Conservation (phyloP, 1,284 basidiomycete genomes). For the Anthracocystis panici-leucophaei region DNA sequence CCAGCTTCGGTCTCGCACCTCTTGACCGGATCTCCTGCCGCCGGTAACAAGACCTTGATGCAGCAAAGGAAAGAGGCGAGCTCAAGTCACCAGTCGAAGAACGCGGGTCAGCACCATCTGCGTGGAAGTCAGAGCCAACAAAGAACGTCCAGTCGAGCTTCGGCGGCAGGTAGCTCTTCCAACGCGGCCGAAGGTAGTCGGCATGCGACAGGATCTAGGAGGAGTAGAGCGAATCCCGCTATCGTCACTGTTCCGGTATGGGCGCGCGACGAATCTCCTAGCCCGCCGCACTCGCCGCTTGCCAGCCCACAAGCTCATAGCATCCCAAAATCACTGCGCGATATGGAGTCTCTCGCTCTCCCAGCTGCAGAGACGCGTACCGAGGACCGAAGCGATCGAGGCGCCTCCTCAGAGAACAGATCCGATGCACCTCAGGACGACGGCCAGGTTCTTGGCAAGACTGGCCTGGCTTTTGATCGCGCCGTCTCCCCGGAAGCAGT, state of each 20-base stretch:
- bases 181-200: slow-evolving; percentile 15
- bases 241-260: slow-evolving; percentile 51
- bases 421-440: slow-evolving; percentile 17
- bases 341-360: slow-evolving; percentile 25
- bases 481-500: slow-evolving; percentile 28
- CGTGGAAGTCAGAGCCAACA: slow-evolving; percentile 24
- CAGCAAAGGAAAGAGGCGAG: slow-evolving; percentile 19
- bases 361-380: slow-evolving; percentile 24
- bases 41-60: slow-evolving; percentile 6
- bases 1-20: slow-evolving; percentile 15
- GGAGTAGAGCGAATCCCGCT: slow-evolving; percentile 40
- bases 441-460: slow-evolving; percentile 13
- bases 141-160: slow-evolving; percentile 24
- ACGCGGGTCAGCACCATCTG: slow-evolving; percentile 15
- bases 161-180: slow-evolving; percentile 32
- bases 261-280: slow-evolving; percentile 54
- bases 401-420: slow-evolving; percentile 18
- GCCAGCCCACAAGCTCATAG: slow-evolving; percentile 38
- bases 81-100: slow-evolving; percentile 1
- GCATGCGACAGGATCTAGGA: slow-evolving; percentile 11
- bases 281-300: slow-evolving; percentile 36
- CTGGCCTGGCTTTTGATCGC: slow-evolving; percentile 22
- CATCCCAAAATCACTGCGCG: slow-evolving; percentile 21
- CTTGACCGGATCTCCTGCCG: slow-evolving; percentile 14
- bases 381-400: slow-evolving; percentile 20